These are phyloP conservation scores for Sugiyamaella floridensis DNA, from an alignment of 805 yeast genomes.

Conservation along the genomic window DNA sequence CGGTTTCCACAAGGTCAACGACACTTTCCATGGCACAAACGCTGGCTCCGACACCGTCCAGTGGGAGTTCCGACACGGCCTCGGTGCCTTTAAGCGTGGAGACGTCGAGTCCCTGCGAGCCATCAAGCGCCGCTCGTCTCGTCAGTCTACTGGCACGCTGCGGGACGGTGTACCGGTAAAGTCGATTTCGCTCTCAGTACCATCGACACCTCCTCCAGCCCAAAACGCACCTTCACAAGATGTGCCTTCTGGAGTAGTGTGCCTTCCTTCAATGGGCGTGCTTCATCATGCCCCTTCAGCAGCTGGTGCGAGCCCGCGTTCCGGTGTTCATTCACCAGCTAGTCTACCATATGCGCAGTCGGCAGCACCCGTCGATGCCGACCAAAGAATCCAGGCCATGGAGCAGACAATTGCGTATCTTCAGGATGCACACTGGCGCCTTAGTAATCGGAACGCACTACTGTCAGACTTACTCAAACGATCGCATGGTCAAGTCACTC, in stretches of 20 bases:
- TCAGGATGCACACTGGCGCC: constrained; percentile 11
- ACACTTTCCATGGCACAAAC: constrained; percentile 25
- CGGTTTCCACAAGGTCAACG: constrained; percentile 73
- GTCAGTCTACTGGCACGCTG: constrained; percentile 25
- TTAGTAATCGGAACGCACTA: constrained; percentile 6
- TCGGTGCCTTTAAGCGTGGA: constrained; percentile 73
- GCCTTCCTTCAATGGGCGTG: neutral
- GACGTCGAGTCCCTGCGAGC: constrained; percentile 64
- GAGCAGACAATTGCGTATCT: constrained; percentile 15
- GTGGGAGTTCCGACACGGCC: constrained; percentile 90
- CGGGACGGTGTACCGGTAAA: constrained; percentile 22
- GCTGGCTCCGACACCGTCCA: constrained; percentile 15
- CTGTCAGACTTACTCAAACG: constrained; percentile 12
- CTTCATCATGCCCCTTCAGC: neutral
- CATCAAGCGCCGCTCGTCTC: constrained; percentile 72
- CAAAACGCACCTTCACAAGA: constrained; percentile 1
- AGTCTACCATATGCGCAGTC: neutral
- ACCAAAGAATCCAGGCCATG: constrained; percentile 9
- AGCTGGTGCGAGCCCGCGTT: neutral
- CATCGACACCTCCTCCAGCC: constrained; percentile 18
- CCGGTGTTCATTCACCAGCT: neutral
- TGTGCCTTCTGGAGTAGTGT: neutral
- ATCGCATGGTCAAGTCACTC: constrained; percentile 12
- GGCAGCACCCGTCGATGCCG: constrained; percentile 37
- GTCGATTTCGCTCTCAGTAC: constrained; percentile 24